Conservation (phyloP, 805 yeast species). For the Vanderwaltozyma tropicalis region DNA sequence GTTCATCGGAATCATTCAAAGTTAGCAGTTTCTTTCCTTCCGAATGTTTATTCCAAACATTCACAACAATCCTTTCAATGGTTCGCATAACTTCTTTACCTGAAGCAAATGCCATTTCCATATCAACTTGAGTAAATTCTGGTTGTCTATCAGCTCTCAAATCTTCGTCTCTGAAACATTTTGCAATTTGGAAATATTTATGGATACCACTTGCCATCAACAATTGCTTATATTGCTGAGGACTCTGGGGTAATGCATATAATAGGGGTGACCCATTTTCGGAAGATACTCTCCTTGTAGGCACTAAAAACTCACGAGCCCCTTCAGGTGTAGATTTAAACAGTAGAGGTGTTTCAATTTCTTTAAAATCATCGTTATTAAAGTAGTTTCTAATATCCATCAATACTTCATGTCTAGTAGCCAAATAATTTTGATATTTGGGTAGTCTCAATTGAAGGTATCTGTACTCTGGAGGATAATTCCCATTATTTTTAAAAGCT, state of each 20-base stretch:
- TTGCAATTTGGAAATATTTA: conserved; percentile 81
- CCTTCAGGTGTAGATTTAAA: conserved; percentile 98
- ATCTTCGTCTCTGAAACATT: conserved; percentile 94
- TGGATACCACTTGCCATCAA: conserved; percentile 89
- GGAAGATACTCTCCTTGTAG: conserved; percentile 52
- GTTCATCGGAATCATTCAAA: conserved; percentile 14
- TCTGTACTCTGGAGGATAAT: conserved; percentile 68
- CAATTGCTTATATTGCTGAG: conserved; percentile 93
- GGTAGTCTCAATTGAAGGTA: conserved; percentile 68
- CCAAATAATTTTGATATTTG: conserved; percentile 44
- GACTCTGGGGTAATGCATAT: conserved; percentile 94
- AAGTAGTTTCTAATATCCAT: conserved; percentile 35
- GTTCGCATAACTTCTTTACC: conserved; percentile 55
- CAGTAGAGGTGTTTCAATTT: conserved; percentile 84
- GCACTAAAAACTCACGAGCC: conserved; percentile 90
- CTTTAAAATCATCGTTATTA: conserved; percentile 45
- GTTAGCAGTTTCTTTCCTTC: conserved; percentile 19
- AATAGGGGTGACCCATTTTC: conserved; percentile 28
- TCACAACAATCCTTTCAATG: conserved; percentile 46
- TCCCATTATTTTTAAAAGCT: conserved; percentile 39
- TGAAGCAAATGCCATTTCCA: conserved; percentile 81
- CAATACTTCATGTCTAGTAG: conserved; percentile 47
- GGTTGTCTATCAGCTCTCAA: conserved; percentile 92
- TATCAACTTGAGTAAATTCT: conserved; percentile 93
- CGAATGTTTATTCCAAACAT: conserved; percentile 42